Evolutionary conservation across 2,329 filamentous ascomycete species (phyloP).

Genomic region (Corynespora cassiicola): DNA sequence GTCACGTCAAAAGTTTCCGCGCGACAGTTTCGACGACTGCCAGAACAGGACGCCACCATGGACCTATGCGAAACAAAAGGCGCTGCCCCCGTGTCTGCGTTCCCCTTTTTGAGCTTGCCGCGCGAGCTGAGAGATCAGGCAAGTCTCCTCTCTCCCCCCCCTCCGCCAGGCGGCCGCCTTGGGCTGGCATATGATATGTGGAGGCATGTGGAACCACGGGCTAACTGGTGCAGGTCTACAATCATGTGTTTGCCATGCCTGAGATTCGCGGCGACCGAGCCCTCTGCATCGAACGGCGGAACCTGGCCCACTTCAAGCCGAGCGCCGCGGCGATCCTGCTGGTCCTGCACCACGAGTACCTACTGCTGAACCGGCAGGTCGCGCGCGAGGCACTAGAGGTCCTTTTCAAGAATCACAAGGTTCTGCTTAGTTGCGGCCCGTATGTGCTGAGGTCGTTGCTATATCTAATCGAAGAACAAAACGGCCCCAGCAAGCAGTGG

Average conservation of each 20-base stretch:
- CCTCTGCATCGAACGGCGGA: slow-evolving; percentile 42
- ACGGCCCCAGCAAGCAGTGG: slow-evolving; percentile 32
- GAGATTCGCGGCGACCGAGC: slow-evolving; percentile 31
- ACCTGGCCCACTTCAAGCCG: slow-evolving; percentile 39
- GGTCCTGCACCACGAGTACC: slow-evolving; percentile 39
- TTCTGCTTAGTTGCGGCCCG: slow-evolving; percentile 42
- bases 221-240: slow-evolving; percentile 36
- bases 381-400: slow-evolving; percentile 42
- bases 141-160: slow-evolving; percentile 5
- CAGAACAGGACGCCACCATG: too few species aligned
- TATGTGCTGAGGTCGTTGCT: slow-evolving; percentile 41
- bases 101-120: slow-evolving; percentile 41
- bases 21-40: too few species aligned
- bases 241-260: slow-evolving; percentile 31
- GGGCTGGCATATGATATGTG: too few species aligned
- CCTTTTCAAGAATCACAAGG: slow-evolving; percentile 40
- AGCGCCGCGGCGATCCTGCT: slow-evolving; percentile 38
- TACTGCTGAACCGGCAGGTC: slow-evolving; percentile 42
- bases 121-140: slow-evolving; percentile 47
- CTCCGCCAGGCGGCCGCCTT: neutral
- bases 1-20: too few species aligned
- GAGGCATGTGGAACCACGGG: neutral
- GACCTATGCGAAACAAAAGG: too few species aligned
- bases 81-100: slow-evolving; percentile 15
- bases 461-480: slow-evolving; percentile 29